Evolutionary conservation across 2,329 filamentous ascomycete species (phyloP).

Genomic region (Penicillium digitatum): DNA sequence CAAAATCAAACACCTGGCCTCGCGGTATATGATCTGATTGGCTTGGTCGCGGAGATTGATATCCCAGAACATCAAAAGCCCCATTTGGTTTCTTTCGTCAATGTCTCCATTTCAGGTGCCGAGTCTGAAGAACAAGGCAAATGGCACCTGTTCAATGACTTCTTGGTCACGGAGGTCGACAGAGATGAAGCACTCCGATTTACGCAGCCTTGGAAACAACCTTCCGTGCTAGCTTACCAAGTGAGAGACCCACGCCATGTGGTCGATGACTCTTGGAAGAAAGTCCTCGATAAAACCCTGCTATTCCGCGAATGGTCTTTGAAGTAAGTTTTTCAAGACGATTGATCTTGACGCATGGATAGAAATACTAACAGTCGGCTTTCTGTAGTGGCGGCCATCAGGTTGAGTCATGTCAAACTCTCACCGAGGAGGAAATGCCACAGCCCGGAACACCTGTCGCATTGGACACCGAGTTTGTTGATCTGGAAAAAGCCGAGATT

Average conservation of each 20-base stretch:
- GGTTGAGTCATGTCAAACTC: constrained; percentile 39
- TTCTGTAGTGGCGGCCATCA: constrained; percentile 33
- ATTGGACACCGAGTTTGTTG: constrained; percentile 94
- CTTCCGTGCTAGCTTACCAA: constrained; percentile 83
- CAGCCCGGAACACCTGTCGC: constrained; percentile 72
- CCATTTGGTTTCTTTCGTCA: constrained; percentile 86
- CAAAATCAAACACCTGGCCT: constrained; percentile 77
- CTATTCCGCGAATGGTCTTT: constrained; percentile 69
- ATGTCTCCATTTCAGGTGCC: constrained; percentile 56
- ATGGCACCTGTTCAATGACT: constrained; percentile 98
- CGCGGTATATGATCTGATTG: constrained; percentile 84
- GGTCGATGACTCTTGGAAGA: constrained; percentile 83
- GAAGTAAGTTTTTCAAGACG: constrained; percentile 35
- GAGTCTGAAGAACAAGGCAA: constrained; percentile 58
- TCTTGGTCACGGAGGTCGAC: constrained; percentile 76
- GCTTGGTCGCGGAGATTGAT: constrained; percentile 85
- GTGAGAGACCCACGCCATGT: constrained; percentile 73
- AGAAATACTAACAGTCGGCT: constrained; percentile 2
- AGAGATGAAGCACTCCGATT: constrained; percentile 84
- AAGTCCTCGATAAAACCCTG: constrained; percentile 74
- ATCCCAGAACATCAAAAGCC: constrained; percentile 79
- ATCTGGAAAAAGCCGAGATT: constrained; percentile 86
- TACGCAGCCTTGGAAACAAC: constrained; percentile 86
- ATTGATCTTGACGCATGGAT: too few relatives aligned
- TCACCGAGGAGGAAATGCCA: constrained; percentile 59